A percentile compares a stretch with the other conserved stretches of the same genome.
phyloP scores from a whole-genome alignment of 345 rosid genomes.

The Aquilaria malaccensis region DNA sequence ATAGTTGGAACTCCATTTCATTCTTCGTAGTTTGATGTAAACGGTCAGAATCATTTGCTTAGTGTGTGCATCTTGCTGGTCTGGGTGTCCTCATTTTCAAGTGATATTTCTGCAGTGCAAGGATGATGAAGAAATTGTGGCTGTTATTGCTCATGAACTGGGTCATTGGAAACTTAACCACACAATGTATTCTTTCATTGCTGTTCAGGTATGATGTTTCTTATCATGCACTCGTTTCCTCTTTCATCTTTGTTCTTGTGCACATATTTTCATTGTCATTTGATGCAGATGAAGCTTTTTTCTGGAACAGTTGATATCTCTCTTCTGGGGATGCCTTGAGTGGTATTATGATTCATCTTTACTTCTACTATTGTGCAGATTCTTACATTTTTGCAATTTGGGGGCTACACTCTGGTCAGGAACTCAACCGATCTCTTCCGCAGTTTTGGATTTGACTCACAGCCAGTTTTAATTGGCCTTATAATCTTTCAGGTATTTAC shows the following conservation, averaged over 20 bases:
- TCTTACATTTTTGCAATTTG: conserved; percentile 84
- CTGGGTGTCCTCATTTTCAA: background rate
- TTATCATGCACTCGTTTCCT: background rate
- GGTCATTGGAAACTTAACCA: conserved; percentile 99
- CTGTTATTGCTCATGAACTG: conserved; percentile 95
- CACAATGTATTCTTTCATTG: conserved; percentile 84
- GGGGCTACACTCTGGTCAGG: conserved; percentile 98
- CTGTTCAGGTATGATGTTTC: conserved; percentile 62
- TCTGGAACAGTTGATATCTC: no score
- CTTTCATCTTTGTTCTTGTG: background rate
- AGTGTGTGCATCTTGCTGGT: conserved; percentile 1
- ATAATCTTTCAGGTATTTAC: conserved; percentile 86
- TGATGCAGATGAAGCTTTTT: background rate
- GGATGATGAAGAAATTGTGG: conserved; percentile 89
- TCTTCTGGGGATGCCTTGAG: no score
- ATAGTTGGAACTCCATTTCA: no score
- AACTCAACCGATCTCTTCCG: conserved; percentile 87
- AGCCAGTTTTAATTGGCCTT: conserved; percentile 89
- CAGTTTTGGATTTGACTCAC: conserved; percentile 95
- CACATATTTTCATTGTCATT: background rate
- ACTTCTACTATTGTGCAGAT: conserved; percentile 39
- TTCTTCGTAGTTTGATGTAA: background rate
- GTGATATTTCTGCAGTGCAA: conserved; percentile 58
- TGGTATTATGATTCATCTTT: background rate
- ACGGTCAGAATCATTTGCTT: background rate